These are phyloP conservation scores for Nicotiana undulata DNA, from an alignment of 257 asterid species.

Conservation along the genomic window DNA sequence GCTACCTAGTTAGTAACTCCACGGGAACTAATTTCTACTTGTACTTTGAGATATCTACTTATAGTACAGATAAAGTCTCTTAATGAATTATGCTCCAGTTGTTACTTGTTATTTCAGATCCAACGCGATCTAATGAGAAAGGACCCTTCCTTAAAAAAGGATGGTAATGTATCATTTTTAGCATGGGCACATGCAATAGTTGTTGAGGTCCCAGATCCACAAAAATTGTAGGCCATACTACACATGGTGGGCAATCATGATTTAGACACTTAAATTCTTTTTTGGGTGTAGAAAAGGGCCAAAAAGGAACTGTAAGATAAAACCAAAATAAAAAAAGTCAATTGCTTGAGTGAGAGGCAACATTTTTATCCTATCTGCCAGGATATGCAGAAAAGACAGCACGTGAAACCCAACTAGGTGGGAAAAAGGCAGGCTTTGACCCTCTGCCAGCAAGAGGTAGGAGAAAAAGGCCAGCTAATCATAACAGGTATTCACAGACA, in stretches of 20 bases:
- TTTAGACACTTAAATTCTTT: not conserved
- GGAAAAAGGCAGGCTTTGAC: not conserved
- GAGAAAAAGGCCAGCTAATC: not conserved
- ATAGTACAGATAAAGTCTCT: not conserved
- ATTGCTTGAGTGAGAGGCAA: not conserved
- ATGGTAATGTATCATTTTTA: not conserved
- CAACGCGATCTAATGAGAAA: not conserved
- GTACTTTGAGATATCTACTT: no score
- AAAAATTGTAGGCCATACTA: conserved; percentile 3
- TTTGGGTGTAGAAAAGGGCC: not conserved
- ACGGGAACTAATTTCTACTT: no score
- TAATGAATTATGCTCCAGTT: not conserved
- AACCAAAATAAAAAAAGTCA: not conserved
- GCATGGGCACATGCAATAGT: not conserved
- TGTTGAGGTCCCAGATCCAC: not conserved
- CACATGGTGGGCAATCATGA: not conserved
- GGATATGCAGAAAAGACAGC: not conserved
- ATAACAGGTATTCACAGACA: not conserved
- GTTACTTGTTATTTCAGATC: not conserved
- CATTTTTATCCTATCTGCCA: not conserved
- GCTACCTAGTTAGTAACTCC: no score
- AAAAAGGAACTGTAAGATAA: not conserved
- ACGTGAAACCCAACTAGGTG: not conserved
- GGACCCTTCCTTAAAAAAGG: not conserved
- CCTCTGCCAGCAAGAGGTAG: not conserved